phyloP scores from a whole-genome alignment of 495 filamentous ascomycete genomes.

The Penicillium paradoxum region DNA sequence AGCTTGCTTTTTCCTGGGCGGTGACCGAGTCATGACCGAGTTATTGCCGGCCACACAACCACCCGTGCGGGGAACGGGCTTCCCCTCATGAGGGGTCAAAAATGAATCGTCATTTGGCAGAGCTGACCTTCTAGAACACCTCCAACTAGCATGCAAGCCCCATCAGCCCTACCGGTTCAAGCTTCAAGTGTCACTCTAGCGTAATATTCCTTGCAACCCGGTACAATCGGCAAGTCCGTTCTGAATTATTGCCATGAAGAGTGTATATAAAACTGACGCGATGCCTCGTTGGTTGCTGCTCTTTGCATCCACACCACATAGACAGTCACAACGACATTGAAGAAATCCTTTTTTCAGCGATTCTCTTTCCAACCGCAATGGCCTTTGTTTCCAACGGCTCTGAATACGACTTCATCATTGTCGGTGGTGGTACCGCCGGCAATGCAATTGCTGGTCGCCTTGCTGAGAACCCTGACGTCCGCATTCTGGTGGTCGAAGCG shows the following conservation, averaged over 20 bases:
- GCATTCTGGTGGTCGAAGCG: constrained; percentile 53
- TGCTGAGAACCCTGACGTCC: constrained; percentile 48
- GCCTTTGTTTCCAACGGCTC: constrained; percentile 14
- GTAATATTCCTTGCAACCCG: neutral
- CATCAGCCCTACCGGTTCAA: neutral
- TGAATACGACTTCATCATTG: constrained; percentile 36
- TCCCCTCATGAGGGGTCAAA: constrained; percentile 19
- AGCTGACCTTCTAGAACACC: neutral
- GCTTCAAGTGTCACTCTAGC: neutral
- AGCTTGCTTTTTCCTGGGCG: too few relatives aligned
- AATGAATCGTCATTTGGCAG: neutral
- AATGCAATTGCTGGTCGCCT: constrained; percentile 54
- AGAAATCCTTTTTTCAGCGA: neutral
- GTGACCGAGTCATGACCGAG: neutral
- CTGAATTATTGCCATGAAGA: neutral
- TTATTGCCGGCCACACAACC: neutral
- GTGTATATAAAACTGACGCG: neutral
- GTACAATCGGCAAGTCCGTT: neutral
- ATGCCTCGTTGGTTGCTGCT: neutral
- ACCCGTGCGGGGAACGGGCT: constrained; percentile 1
- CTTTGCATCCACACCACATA: neutral
- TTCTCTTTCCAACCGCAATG: constrained; percentile 6
- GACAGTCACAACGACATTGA: neutral
- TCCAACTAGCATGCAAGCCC: neutral
- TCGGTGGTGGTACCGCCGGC: constrained; percentile 57